Evolutionary conservation across 495 filamentous ascomycete genomes (phyloP).

Genomic region (Hypoxylon subgilvum): DNA sequence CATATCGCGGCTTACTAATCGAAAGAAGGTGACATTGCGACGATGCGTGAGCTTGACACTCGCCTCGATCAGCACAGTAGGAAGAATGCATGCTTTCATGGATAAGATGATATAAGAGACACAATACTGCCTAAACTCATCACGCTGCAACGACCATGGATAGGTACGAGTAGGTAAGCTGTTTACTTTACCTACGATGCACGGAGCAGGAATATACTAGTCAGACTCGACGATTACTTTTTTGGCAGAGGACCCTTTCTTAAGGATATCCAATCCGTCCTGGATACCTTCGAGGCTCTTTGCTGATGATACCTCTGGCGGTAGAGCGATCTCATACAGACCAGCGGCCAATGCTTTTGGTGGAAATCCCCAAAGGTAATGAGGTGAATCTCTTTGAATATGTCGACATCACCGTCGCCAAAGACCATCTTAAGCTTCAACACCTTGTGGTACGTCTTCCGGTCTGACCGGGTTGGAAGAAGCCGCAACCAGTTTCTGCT

Average conservation of each 20-base stretch:
- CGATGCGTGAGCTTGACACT: too few relatives aligned
- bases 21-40: too few relatives aligned
- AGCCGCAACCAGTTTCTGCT: slow-evolving; percentile 65
- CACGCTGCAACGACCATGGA: too few relatives aligned
- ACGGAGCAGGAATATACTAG: too few relatives aligned
- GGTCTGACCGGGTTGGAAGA: slow-evolving; percentile 13
- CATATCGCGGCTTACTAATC: too few relatives aligned
- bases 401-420: slow-evolving; percentile 4
- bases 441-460: slow-evolving; percentile 5
- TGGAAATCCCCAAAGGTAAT: slow-evolving; percentile 17
- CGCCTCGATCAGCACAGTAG: too few relatives aligned
- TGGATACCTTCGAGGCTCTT: slow-evolving; percentile 53
- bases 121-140: too few relatives aligned
- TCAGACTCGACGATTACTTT: slow-evolving; percentile 50
- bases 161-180: too few relatives aligned
- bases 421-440: slow-evolving; percentile 10
- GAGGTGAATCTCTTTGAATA: slow-evolving; percentile 9
- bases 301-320: slow-evolving; percentile 27
- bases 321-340: slow-evolving; percentile 1
- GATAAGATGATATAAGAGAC: too few relatives aligned
- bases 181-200: too few relatives aligned
- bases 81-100: too few relatives aligned
- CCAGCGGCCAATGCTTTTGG: slow-evolving; percentile 4
- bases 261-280: slow-evolving; percentile 46
- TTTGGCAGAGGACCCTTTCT: slow-evolving; percentile 51